A percentile compares a stretch with the other conserved stretches of the same genome.
Evolutionary conservation across 2,329 filamentous ascomycete genomes (phyloP).

Genomic region (Penicillium sp.): DNA sequence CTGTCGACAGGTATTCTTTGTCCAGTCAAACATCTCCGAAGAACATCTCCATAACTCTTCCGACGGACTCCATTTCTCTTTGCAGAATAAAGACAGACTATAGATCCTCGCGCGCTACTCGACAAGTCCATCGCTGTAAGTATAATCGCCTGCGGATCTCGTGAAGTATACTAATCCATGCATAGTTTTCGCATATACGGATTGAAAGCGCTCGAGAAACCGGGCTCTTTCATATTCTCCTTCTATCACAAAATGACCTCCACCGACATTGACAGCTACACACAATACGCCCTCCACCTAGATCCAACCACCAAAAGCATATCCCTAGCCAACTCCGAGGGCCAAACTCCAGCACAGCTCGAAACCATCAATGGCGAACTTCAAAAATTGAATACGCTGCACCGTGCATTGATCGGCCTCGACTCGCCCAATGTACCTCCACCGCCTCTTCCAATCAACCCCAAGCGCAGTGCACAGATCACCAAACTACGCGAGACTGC

Average conservation of each 20-base stretch:
- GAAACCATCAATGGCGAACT: conserved; percentile 62
- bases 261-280: conserved; percentile 54
- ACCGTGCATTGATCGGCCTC: conserved; percentile 66
- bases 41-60: neutral
- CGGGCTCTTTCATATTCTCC: neutral
- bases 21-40: neutral
- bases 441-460: conserved; percentile 85
- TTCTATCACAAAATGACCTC: conserved; percentile 7
- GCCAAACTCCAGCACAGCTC: conserved; percentile 40
- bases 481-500: conserved; percentile 86
- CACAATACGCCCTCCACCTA: conserved; percentile 73
- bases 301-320: conserved; percentile 79
- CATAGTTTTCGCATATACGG: neutral
- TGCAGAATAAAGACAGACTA: neutral
- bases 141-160: neutral
- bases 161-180: neutral
- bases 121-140: neutral
- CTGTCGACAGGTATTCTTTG: neutral
- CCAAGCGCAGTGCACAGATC: conserved; percentile 83
- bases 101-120: neutral
- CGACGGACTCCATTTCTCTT: neutral
- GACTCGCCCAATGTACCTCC: conserved; percentile 68
- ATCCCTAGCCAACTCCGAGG: conserved; percentile 46
- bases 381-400: conserved; percentile 69
- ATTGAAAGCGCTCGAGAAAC: neutral